Percentiles rank a stretch among this genome's conserved stretches.
phyloP scores from a whole-genome alignment of 768 basidiomycete genomes.

The Termitomyces sp. region DNA sequence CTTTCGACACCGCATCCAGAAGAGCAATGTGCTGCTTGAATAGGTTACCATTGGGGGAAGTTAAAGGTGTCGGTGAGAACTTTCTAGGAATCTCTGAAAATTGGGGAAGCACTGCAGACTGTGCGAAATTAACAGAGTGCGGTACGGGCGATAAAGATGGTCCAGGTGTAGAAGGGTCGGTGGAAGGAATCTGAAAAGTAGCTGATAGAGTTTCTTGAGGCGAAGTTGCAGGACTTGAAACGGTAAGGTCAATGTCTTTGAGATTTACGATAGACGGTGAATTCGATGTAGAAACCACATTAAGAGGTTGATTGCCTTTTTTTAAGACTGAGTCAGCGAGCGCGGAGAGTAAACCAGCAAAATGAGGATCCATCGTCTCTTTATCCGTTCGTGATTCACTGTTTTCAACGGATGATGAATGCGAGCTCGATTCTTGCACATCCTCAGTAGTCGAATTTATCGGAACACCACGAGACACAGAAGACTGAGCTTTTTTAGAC shows the following conservation, averaged over 20 bases:
- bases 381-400: conserved; percentile 51
- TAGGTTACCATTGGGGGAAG: conserved; percentile 41
- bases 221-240: not conserved
- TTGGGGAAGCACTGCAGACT: conserved; percentile 11
- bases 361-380: conserved; percentile 56
- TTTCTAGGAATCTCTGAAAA: not conserved
- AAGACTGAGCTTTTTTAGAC: conserved; percentile 17
- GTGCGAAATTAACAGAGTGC: not conserved
- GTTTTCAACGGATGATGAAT: conserved; percentile 57
- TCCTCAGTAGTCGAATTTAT: conserved; percentile 18
- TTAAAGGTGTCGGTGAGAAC: not conserved
- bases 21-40: conserved; percentile 70
- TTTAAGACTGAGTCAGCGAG: conserved; percentile 50
- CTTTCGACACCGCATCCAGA: conserved; percentile 66
- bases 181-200: too few species aligned
- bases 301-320: not conserved
- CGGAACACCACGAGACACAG: not conserved
- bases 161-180: not conserved
- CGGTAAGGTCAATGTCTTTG: not conserved
- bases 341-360: conserved; percentile 61
- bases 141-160: not conserved
- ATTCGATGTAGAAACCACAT: not conserved
- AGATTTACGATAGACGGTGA: not conserved
- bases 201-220: not conserved
- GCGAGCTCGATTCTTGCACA: conserved; percentile 62